phyloP scores from a whole-genome alignment of 2,329 filamentous ascomycete genomes.

The Penicillium vulpinum region DNA sequence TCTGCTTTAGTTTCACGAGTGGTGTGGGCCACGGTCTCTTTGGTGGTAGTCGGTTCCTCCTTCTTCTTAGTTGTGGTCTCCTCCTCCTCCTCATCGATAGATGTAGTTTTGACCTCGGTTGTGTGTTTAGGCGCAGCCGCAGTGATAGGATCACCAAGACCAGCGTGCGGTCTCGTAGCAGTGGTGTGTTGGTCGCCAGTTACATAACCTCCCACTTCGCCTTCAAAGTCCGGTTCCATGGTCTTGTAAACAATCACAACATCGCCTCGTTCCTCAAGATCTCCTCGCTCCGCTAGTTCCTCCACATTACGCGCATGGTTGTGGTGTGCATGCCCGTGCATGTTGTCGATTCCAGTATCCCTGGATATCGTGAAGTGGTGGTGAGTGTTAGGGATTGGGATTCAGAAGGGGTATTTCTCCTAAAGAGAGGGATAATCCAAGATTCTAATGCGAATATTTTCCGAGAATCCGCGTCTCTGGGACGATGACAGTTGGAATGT shows the following conservation, averaged over 20 bases:
- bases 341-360: constrained; percentile 22
- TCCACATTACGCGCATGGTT: constrained; percentile 28
- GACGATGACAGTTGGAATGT: too few relatives aligned
- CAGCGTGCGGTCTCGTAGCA: constrained; percentile 16
- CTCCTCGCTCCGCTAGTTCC: constrained; percentile 17
- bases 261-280: constrained; percentile 7
- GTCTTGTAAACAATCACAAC: constrained; percentile 53
- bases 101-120: constrained; percentile 16
- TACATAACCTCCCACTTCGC: constrained; percentile 51
- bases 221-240: constrained; percentile 53
- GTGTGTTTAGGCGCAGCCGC: constrained; percentile 16
- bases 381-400: background rate
- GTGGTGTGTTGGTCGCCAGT: constrained; percentile 33
- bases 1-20: constrained; percentile 17
- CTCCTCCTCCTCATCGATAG: too few relatives aligned
- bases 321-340: constrained; percentile 36
- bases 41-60: constrained; percentile 14
- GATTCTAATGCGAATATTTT: constrained; percentile 23
- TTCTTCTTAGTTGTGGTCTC: constrained; percentile 3
- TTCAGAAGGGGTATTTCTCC: background rate
- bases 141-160: constrained; percentile 33
- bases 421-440: constrained; percentile 9
- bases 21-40: constrained; percentile 12
- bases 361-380: constrained; percentile 3
- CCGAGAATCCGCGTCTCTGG: constrained; percentile 15